Evolutionary conservation across 805 yeast genomes (phyloP).

Genomic region (Kuraishia borneana): DNA sequence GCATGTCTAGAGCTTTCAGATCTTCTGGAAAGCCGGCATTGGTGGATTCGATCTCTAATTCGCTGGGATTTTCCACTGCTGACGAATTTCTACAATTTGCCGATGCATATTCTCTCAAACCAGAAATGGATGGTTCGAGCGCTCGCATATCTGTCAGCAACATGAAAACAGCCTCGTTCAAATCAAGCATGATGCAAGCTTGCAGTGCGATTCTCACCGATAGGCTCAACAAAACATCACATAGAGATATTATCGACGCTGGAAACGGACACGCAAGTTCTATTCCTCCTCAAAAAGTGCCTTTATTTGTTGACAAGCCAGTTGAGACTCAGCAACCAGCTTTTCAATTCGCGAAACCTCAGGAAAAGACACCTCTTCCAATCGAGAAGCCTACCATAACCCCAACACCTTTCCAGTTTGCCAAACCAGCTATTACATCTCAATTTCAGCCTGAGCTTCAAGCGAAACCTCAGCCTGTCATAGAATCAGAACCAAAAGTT

Average conservation of each 20-base stretch:
- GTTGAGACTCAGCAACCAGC: too few species aligned
- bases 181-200: neutral
- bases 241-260: neutral
- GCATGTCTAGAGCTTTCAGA: conserved; percentile 58
- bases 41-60: neutral
- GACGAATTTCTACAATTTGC: neutral
- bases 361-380: too few species aligned
- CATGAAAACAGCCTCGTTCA: neutral
- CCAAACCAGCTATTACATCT: neutral
- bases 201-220: neutral
- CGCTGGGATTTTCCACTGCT: neutral
- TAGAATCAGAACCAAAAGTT: neutral
- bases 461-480: neutral
- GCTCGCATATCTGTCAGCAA: neutral
- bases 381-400: neutral
- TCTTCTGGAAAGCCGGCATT: conserved; percentile 50
- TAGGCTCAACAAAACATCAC: neutral
- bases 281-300: too few species aligned
- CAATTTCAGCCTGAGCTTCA: neutral
- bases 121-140: neutral
- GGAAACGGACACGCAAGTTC: neutral
- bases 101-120: neutral
- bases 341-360: too few species aligned
- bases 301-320: too few species aligned
- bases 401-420: neutral